Percentiles rank a stretch among this genome's conserved stretches.
These are phyloP conservation scores for Thelonectria olida DNA, from an alignment of 2,329 filamentous ascomycete species.

Conservation along the genomic window DNA sequence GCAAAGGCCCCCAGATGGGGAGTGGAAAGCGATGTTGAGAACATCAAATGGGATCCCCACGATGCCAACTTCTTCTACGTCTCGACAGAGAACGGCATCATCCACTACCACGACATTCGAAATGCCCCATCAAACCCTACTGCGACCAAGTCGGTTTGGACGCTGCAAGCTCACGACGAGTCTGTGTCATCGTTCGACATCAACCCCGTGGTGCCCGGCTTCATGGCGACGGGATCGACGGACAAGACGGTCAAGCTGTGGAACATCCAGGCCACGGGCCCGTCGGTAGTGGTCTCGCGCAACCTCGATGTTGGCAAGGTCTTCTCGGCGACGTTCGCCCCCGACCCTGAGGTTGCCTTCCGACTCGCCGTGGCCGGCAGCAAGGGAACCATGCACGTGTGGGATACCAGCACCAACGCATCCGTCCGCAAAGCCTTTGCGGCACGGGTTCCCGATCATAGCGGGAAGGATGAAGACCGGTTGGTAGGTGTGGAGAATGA, in stretches of 20 bases:
- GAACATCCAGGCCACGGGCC: conserved; percentile 85
- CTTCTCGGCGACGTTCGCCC: conserved; percentile 90
- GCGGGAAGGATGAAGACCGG: conserved; percentile 75
- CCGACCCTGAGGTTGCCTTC: conserved; percentile 91
- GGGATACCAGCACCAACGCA: conserved; percentile 95
- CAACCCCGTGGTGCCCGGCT: conserved; percentile 89
- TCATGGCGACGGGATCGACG: conserved; percentile 90
- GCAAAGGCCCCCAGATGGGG: conserved; percentile 86
- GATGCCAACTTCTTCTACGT: conserved; percentile 94
- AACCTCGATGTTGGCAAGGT: conserved; percentile 95
- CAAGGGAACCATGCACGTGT: conserved; percentile 91
- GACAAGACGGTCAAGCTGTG: conserved; percentile 97
- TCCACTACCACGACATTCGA: conserved; percentile 92
- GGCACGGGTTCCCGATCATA: conserved; percentile 64
- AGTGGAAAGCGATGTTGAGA: conserved; percentile 95
- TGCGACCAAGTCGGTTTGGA: conserved; percentile 88
- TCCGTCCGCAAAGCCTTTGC: conserved; percentile 88
- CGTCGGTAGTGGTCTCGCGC: conserved; percentile 88
- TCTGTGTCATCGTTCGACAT: conserved; percentile 92
- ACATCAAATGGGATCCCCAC: conserved; percentile 91
- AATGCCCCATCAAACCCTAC: conserved; percentile 77
- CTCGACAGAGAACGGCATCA: conserved; percentile 88
- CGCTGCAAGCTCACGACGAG: conserved; percentile 93
- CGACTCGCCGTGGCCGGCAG: conserved; percentile 92
- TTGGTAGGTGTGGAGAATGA: conserved; percentile 77